Evolutionary conservation across 805 yeast genomes (phyloP).

Genomic region (Lipomyces lipofer): DNA sequence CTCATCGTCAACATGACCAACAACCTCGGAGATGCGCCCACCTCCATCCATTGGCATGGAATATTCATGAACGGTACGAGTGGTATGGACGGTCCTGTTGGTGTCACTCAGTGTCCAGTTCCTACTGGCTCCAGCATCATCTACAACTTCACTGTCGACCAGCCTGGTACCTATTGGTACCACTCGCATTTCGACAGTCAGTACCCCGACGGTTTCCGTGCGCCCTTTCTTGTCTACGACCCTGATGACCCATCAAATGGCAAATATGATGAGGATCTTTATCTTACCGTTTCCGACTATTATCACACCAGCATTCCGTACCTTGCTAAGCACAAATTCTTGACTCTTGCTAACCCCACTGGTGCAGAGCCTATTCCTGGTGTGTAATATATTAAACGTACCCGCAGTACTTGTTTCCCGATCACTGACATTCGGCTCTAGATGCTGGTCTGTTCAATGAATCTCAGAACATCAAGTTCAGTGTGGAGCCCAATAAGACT

Average conservation of each 20-base stretch:
- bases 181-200: conserved; percentile 91
- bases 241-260: conserved; percentile 57
- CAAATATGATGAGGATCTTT: conserved; percentile 77
- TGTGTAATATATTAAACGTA: too few species aligned
- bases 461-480: conserved; percentile 72
- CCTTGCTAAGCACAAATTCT: conserved; percentile 53
- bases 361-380: conserved; percentile 97
- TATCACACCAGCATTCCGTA: conserved; percentile 66
- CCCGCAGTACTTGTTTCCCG: too few species aligned
- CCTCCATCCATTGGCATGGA: conserved; percentile 93
- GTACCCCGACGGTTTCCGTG: conserved; percentile 81
- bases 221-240: conserved; percentile 67
- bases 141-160: conserved; percentile 88
- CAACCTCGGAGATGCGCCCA: conserved; percentile 61
- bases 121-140: conserved; percentile 71
- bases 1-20: conserved; percentile 72
- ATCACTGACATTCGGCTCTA: too few species aligned
- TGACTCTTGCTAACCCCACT: conserved; percentile 81
- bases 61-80: conserved; percentile 73
- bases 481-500: conserved; percentile 80
- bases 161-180: conserved; percentile 94
- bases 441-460: conserved; percentile 77
- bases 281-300: conserved; percentile 78
- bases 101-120: conserved; percentile 88
- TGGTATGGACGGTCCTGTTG: conserved; percentile 89